Evolutionary conservation across 495 filamentous ascomycete genomes (phyloP).

Genomic region (Extremus antarcticus): DNA sequence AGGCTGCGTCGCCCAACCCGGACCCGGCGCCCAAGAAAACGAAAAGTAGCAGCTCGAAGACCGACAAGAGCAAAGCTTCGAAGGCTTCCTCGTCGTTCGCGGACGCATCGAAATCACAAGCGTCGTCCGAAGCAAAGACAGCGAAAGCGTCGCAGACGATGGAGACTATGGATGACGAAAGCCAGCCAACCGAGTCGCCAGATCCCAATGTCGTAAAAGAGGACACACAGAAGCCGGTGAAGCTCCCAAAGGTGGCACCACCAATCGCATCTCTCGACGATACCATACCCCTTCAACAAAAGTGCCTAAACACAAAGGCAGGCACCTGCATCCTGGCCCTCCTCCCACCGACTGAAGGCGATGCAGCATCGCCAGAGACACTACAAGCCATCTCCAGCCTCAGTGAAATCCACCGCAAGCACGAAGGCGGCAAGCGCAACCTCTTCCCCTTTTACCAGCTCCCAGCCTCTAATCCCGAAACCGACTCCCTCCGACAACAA

Average conservation of each 20-base stretch:
- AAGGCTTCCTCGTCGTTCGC: slow-evolving; percentile 39
- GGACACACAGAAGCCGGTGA: slow-evolving; percentile 38
- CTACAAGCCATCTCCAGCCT: slow-evolving; percentile 49
- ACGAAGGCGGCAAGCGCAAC: slow-evolving; percentile 49
- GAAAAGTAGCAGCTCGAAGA: slow-evolving; percentile 39
- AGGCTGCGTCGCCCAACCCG: slow-evolving; percentile 61
- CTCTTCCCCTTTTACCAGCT: slow-evolving; percentile 78
- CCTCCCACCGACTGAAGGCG: slow-evolving; percentile 42
- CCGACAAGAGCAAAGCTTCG: slow-evolving; percentile 27
- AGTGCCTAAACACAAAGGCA: slow-evolving; percentile 66
- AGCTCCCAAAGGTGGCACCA: slow-evolving; percentile 41
- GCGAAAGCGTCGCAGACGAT: slow-evolving; percentile 30
- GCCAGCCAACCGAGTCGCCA: slow-evolving; percentile 38
- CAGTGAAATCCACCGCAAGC: slow-evolving; percentile 64
- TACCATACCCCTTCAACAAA: slow-evolving; percentile 47
- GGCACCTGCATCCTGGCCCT: slow-evolving; percentile 80
- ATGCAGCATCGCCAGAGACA: background rate
- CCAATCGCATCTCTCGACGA: slow-evolving; percentile 44
- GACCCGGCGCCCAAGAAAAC: slow-evolving; percentile 47
- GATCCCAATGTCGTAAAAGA: slow-evolving; percentile 33
- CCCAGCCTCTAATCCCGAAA: slow-evolving; percentile 49
- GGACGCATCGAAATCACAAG: slow-evolving; percentile 34
- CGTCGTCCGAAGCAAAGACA: slow-evolving; percentile 30
- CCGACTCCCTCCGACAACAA: slow-evolving; percentile 43
- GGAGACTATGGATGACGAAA: slow-evolving; percentile 34